These are phyloP conservation scores for Zygoascus tannicola DNA, from an alignment of 805 yeast species.

Conservation along the genomic window DNA sequence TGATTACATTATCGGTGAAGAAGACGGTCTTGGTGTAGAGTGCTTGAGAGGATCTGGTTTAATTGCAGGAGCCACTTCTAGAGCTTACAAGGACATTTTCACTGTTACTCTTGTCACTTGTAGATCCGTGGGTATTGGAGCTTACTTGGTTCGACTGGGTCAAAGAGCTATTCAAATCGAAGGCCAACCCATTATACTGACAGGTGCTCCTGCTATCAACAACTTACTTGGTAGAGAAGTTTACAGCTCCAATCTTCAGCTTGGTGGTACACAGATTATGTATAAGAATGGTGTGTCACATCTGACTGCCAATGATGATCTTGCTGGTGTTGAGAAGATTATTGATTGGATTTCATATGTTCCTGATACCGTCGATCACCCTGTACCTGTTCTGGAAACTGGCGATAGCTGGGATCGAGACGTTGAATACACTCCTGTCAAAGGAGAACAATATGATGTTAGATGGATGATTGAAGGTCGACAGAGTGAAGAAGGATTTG, in stretches of 20 bases:
- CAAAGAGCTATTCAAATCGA: conserved; percentile 98
- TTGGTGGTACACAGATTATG: conserved; percentile 99
- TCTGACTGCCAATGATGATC: conserved; percentile 90
- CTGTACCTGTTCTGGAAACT: conserved; percentile 75
- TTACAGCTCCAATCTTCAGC: conserved; percentile 90
- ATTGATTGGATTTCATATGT: conserved; percentile 92
- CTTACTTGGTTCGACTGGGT: conserved; percentile 94
- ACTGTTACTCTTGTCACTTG: conserved; percentile 98
- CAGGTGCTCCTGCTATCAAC: conserved; percentile 99
- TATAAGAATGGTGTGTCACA: conserved; percentile 97
- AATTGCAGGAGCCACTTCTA: conserved; percentile 97
- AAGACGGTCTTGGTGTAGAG: conserved; percentile 97
- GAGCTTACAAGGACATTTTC: conserved; percentile 95
- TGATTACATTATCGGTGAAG: conserved; percentile 81
- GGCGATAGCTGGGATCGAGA: conserved; percentile 92
- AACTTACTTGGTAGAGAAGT: conserved; percentile 95
- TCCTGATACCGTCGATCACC: conserved; percentile 83
- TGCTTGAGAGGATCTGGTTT: conserved; percentile 97
- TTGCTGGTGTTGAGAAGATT: conserved; percentile 91
- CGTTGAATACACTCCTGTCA: conserved; percentile 68
- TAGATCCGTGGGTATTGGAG: conserved; percentile 99
- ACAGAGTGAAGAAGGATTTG: conserved; percentile 60
- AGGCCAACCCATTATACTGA: conserved; percentile 95
- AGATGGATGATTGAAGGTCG: conserved; percentile 92
- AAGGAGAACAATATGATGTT: conserved; percentile 73